phyloP scores from a whole-genome alignment of 2,329 filamentous ascomycete genomes.

The Microsporum ferrugineum region DNA sequence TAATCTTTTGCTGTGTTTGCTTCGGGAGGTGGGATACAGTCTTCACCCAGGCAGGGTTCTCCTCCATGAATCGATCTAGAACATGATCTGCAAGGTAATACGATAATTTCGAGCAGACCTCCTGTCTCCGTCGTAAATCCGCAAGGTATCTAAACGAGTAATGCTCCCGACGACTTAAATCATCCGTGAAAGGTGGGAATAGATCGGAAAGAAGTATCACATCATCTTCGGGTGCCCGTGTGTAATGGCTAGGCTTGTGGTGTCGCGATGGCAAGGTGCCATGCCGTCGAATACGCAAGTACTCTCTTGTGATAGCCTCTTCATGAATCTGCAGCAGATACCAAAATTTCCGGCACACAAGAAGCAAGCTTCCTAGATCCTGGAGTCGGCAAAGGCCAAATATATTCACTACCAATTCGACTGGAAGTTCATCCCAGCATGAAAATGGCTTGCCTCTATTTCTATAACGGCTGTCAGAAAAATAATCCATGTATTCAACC shows the following conservation, averaged over 20 bases:
- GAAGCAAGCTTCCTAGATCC: constrained; percentile 28
- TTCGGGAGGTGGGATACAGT: constrained; percentile 25
- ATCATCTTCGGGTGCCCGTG: constrained; percentile 33
- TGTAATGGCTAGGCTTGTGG: constrained; percentile 27
- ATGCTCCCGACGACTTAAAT: constrained; percentile 22
- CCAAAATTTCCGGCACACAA: constrained; percentile 30
- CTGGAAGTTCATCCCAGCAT: constrained; percentile 30
- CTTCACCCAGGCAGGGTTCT: constrained; percentile 21
- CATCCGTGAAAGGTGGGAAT: constrained; percentile 29
- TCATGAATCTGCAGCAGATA: constrained; percentile 29
- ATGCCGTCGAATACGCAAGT: constrained; percentile 32
- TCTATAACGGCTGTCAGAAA: background rate
- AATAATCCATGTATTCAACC: background rate
- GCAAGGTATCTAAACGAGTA: constrained; percentile 34
- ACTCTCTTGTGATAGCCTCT: constrained; percentile 31
- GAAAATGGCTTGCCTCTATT: constrained; percentile 13
- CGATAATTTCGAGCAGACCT: constrained; percentile 29
- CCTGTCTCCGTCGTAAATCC: constrained; percentile 28
- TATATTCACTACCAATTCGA: constrained; percentile 33
- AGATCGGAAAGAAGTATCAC: constrained; percentile 34
- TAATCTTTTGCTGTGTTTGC: constrained; percentile 24
- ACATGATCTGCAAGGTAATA: constrained; percentile 34
- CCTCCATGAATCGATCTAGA: constrained; percentile 29
- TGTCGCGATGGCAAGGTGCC: constrained; percentile 33
- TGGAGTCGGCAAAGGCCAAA: constrained; percentile 30